phyloP scores from a whole-genome alignment of 345 rosid species.

The Citropsis articulata region DNA sequence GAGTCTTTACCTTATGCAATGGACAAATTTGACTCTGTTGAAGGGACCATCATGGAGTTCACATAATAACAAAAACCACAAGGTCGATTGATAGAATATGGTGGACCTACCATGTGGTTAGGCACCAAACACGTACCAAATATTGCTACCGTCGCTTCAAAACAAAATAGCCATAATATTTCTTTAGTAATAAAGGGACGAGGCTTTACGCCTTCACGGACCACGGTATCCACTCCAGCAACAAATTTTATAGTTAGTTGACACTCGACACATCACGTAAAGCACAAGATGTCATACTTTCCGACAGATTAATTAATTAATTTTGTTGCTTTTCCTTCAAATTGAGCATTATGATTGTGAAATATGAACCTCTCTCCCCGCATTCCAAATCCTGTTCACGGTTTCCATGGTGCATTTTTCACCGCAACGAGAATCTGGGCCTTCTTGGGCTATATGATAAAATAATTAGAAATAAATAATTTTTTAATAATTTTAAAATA shows the following conservation, averaged over 20 bases:
- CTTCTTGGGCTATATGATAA: too few species aligned
- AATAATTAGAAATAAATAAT: too few species aligned
- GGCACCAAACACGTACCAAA: conserved; percentile 12
- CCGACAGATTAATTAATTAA: background rate
- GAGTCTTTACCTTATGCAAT: too few species aligned
- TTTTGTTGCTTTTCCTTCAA: background rate
- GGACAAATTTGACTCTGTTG: background rate
- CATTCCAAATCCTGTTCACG: background rate
- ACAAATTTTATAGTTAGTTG: background rate
- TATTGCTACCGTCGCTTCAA: background rate
- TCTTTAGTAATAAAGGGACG: too few species aligned
- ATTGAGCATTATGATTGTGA: background rate
- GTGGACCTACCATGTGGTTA: conserved; percentile 24
- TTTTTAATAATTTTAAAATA: too few species aligned
- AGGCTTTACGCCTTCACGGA: conserved; percentile 1
- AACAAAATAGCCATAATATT: background rate
- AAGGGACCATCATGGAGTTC: background rate
- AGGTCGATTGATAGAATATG: background rate
- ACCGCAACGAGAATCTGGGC: background rate
- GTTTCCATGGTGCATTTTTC: too few species aligned
- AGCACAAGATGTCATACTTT: background rate
- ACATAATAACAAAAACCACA: background rate
- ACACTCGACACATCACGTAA: background rate
- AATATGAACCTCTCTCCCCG: background rate
- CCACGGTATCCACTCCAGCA: background rate